Evolutionary conservation across 2,329 filamentous ascomycete genomes (phyloP), one percentile per base, ranked within the genome.

Genomic region (Fusarium stilboides): DNA sequence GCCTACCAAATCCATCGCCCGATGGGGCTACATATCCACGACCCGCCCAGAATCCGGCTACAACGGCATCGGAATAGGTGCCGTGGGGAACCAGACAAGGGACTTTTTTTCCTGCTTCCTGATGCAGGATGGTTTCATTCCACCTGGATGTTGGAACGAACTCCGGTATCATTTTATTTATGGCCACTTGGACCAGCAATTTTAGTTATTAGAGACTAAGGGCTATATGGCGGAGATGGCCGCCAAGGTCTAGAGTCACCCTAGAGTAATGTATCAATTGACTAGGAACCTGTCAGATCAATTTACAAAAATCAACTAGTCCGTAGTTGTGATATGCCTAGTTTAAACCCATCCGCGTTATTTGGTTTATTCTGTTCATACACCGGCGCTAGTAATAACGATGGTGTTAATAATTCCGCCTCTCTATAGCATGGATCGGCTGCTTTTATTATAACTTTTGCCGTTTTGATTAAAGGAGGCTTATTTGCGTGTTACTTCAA

Each of bases 1-100:
- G 26, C 26, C 26, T 28, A 9, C 26, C 7, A 28, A 8, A 28
- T 28, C 26, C 26, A 28, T 28, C 26, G 26, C 26, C 26, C 26
- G 26, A 28, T 28, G 26, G 26, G 26, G 26, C 26, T 28, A 28
- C 26, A 10, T 42, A 42, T 22, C 39, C 9, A 37, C 6, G 46
- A 44, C 55, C 55, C 55, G 55, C 55, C 20, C 28, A 54, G 20
- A 57, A 57, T 57, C 55, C 55, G 55, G 55, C 55, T 54, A 57
- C 55, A 47, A 57, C 55, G 55, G 55, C 55, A 57, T 53, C 47
- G 55, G 47, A 57, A 54, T n/a, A 57, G 9, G 54, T 57, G 47
- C 47, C 47, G 47, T 57, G 26, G 22, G 19, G 47, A 53, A 15
- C 33, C 17, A 39, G 31, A 31, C 22, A 13, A 54, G 47, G 47